A percentile compares a stretch with the other conserved stretches of the same genome.
Evolutionary conservation across 495 filamentous ascomycete species (phyloP).

Genomic region (Penicillium steckii): DNA sequence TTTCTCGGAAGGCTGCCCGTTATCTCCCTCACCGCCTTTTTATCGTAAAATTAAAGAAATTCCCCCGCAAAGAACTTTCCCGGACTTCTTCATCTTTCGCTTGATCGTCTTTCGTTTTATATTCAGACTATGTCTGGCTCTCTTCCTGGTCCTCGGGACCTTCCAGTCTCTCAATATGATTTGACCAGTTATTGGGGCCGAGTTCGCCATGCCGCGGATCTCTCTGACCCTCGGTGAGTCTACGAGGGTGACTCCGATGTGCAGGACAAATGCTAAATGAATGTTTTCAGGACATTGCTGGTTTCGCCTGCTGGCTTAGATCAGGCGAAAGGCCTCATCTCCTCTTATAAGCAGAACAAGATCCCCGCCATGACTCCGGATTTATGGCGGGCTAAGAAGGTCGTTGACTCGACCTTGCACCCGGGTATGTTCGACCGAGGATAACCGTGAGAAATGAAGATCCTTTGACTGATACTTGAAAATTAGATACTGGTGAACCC

Average conservation of each 20-base stretch:
- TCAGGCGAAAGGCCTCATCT: conserved; percentile 73
- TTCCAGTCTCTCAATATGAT: conserved; percentile 89
- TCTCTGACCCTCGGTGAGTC: conserved; percentile 93
- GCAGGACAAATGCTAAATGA: conserved; percentile 6
- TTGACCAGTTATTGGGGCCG: conserved; percentile 92
- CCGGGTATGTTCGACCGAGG: conserved; percentile 59
- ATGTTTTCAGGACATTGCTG: conserved; percentile 65
- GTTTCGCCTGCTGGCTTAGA: conserved; percentile 75
- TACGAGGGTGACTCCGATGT: neutral
- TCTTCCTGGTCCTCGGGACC: conserved; percentile 78
- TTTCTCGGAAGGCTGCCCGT: conserved; percentile 4
- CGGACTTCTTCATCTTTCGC: conserved; percentile 11
- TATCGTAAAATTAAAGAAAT: conserved; percentile 16
- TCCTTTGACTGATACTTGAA: conserved; percentile 4
- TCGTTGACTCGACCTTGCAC: conserved; percentile 93
- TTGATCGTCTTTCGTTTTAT: conserved; percentile 6
- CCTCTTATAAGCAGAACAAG: conserved; percentile 78
- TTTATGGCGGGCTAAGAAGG: conserved; percentile 93
- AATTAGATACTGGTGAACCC: conserved; percentile 79
- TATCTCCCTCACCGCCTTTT: conserved; percentile 20
- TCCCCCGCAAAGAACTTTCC: conserved; percentile 12
- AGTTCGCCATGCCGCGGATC: conserved; percentile 82
- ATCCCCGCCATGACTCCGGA: conserved; percentile 79
- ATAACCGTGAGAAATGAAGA: neutral
- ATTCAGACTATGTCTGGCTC: conserved; percentile 74